Evolutionary conservation across 2,329 filamentous ascomycete genomes (phyloP).

Genomic region (Neospermospora avenae): DNA sequence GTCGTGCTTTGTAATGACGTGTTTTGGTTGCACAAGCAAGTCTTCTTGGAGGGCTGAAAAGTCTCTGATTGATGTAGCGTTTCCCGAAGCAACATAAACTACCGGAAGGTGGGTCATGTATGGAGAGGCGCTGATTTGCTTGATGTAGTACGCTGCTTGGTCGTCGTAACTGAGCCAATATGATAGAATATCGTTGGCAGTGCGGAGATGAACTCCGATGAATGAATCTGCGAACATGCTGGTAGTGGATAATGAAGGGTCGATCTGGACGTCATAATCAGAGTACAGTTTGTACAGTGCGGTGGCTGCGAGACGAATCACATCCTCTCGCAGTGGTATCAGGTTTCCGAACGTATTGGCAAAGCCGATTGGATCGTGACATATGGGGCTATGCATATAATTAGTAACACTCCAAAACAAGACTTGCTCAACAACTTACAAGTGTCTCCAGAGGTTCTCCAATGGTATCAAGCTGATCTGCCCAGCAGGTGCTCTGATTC

Average conservation of each 20-base stretch:
- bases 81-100: constrained; percentile 43
- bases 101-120: constrained; percentile 21
- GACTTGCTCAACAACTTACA: constrained; percentile 5
- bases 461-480: constrained; percentile 9
- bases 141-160: constrained; percentile 8
- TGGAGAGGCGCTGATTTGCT: not conserved
- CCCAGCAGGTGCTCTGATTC: constrained; percentile 5
- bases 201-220: constrained; percentile 15
- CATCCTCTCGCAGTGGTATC: constrained; percentile 5
- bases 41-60: constrained; percentile 38
- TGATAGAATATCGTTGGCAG: constrained; percentile 7
- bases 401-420: not conserved
- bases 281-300: constrained; percentile 6
- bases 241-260: constrained; percentile 3
- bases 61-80: constrained; percentile 34
- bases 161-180: constrained; percentile 4
- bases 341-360: constrained; percentile 7
- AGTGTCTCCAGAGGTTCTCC: constrained; percentile 2
- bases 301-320: constrained; percentile 9
- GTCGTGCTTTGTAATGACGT: constrained; percentile 22
- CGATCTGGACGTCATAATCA: constrained; percentile 1
- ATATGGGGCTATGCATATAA: constrained; percentile 5
- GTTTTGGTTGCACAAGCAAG: constrained; percentile 30
- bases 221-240: not conserved
- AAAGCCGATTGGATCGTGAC: constrained; percentile 9